A percentile compares a stretch with the other conserved stretches of the same genome.
Conservation (phyloP, 2,329 filamentous ascomycete genomes). For the Diaporthe aspalathi region DNA sequence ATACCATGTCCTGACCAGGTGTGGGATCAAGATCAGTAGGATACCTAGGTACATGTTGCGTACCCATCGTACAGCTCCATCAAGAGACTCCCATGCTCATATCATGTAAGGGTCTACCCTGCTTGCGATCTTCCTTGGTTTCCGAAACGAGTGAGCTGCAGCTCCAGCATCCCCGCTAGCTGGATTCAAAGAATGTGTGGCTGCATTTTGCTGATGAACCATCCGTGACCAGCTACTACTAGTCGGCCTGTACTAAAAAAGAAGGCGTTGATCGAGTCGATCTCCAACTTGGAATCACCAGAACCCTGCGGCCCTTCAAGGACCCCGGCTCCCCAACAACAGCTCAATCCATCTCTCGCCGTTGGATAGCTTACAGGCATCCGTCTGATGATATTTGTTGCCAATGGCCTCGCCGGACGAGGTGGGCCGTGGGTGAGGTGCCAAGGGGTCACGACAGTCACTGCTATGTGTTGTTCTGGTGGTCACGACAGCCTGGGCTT, state of each 20-base stretch:
- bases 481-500: slow-evolving; percentile 4
- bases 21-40: too few relatives aligned
- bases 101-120: slow-evolving; percentile 37
- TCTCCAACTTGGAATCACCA: slow-evolving; percentile 19
- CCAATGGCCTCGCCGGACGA: slow-evolving; percentile 1
- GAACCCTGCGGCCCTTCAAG: background rate
- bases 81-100: background rate
- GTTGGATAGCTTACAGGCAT: too few relatives aligned
- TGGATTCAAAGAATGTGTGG: slow-evolving; percentile 28
- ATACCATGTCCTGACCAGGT: background rate
- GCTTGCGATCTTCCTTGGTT: slow-evolving; percentile 26
- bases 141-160: slow-evolving; percentile 38
- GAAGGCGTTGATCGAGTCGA: slow-evolving; percentile 29
- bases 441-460: slow-evolving; percentile 24
- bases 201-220: slow-evolving; percentile 36
- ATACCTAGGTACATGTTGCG: too few relatives aligned
- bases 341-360: background rate
- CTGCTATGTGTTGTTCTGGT: background rate
- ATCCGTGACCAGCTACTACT: slow-evolving; percentile 25
- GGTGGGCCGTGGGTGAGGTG: background rate
- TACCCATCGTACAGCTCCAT: background rate
- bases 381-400: background rate
- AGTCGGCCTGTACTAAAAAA: slow-evolving; percentile 23
- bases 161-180: slow-evolving; percentile 36
- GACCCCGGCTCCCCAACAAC: background rate